These are phyloP conservation scores for Xylaria castorea DNA, from an alignment of 495 filamentous ascomycete species.

Conservation along the genomic window DNA sequence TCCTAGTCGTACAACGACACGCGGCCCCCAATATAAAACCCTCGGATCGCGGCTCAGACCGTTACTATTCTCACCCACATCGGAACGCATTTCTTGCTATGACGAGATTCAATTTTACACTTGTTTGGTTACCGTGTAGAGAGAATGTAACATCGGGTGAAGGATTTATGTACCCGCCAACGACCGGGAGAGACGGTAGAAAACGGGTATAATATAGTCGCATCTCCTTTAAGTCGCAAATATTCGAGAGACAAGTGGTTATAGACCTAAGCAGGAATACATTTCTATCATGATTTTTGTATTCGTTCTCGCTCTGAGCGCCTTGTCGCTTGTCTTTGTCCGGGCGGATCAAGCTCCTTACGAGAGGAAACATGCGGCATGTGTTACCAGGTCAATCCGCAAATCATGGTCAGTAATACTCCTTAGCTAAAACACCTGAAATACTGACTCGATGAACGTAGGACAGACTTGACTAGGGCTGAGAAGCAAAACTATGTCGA, in stretches of 20 bases:
- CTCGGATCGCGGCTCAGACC: background rate
- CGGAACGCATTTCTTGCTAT: background rate
- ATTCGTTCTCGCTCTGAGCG: slow-evolving; percentile 10
- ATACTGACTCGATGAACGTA: background rate
- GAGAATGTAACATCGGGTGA: background rate
- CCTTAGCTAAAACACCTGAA: background rate
- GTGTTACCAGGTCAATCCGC: slow-evolving; percentile 4
- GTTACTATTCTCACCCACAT: background rate
- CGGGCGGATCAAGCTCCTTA: background rate
- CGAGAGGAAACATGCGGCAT: slow-evolving; percentile 4
- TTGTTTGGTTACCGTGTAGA: background rate
- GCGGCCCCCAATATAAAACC: background rate
- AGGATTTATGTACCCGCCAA: background rate
- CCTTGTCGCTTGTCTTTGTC: slow-evolving; percentile 8
- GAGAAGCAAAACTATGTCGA: slow-evolving; percentile 52
- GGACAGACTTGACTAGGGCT: slow-evolving; percentile 38
- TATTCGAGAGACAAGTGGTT: background rate
- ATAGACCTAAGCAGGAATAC: background rate
- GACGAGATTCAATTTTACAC: background rate
- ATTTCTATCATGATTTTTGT: slow-evolving; percentile 6
- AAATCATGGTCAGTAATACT: slow-evolving; percentile 17
- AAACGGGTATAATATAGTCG: slow-evolving; percentile 10
- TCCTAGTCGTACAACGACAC: background rate
- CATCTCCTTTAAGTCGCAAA: background rate
- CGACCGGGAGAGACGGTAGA: too few relatives aligned